A percentile compares a stretch with the other conserved stretches of the same genome.
Evolutionary conservation across 2,329 filamentous ascomycete genomes (phyloP).

Genomic region (Fusarium globosum): DNA sequence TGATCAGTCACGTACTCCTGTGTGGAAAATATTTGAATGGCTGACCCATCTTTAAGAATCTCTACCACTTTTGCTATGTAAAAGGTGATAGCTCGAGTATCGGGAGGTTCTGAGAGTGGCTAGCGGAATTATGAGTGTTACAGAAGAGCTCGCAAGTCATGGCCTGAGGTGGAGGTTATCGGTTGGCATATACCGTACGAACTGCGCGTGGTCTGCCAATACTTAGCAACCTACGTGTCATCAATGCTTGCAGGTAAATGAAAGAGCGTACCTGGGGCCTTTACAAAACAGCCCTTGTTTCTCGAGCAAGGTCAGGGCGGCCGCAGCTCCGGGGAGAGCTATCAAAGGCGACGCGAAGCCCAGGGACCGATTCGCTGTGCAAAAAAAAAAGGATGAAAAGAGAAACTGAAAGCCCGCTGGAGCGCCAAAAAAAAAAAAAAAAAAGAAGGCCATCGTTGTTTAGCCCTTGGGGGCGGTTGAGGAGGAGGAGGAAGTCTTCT

Average conservation of each 20-base stretch:
- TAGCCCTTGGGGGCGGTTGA: not conserved
- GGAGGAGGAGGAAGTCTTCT: not conserved
- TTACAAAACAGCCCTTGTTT: not conserved
- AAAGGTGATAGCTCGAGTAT: not conserved
- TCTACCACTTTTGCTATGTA: too few species aligned
- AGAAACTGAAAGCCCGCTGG: too few species aligned
- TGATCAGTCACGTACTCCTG: not conserved
- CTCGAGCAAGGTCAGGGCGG: rapidly evolving
- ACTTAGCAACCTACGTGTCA: too few species aligned
- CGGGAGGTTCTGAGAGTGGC: not conserved
- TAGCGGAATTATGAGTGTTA: not conserved
- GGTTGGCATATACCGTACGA: rapidly evolving
- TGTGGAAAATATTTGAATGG: too few species aligned
- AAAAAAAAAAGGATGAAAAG: not conserved
- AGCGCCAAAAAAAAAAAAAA: too few species aligned
- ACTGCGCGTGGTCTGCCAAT: too few species aligned
- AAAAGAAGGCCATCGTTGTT: not conserved
- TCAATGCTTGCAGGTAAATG: not conserved
- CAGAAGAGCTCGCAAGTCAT: not conserved
- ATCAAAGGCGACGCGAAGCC: not conserved
- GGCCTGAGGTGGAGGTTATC: rapidly evolving
- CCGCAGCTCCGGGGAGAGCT: not conserved
- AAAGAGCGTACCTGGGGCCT: not conserved
- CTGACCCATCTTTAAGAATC: too few species aligned
- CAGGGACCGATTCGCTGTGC: not conserved